A percentile compares a stretch with the other conserved stretches of the same genome.
These are phyloP conservation scores for Dentiscutata heterogama DNA, from an alignment of 371 early-diverging fungal genomes.

Conservation along the genomic window DNA sequence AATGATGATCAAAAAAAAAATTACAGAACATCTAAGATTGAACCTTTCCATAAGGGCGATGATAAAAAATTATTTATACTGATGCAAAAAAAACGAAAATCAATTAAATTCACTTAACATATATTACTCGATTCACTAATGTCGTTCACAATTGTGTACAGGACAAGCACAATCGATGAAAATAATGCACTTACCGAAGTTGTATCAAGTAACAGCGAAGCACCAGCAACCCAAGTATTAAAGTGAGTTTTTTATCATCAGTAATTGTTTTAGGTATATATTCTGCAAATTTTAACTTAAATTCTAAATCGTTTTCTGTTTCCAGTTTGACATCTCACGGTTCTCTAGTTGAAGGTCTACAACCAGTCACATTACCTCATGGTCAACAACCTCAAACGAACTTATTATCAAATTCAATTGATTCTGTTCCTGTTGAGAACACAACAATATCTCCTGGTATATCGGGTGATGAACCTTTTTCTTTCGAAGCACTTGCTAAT, in stretches of 20 bases:
- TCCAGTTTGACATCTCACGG: background rate
- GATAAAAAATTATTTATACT: background rate
- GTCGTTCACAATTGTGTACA: background rate
- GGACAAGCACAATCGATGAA: background rate
- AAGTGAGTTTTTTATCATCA: constrained; percentile 6
- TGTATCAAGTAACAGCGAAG: background rate
- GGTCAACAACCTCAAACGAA: constrained; percentile 9
- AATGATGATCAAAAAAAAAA: constrained; percentile 13
- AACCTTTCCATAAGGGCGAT: background rate
- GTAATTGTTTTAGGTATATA: background rate
- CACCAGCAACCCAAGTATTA: background rate
- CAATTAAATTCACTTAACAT: background rate
- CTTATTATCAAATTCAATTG: background rate
- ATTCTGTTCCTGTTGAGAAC: background rate
- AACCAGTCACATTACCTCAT: constrained; percentile 33
- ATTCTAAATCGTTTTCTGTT: background rate
- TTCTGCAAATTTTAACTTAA: background rate
- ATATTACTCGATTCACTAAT: background rate
- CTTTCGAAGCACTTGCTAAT: constrained; percentile 30
- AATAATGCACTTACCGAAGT: no score
- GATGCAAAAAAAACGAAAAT: background rate
- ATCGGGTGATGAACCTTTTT: constrained; percentile 7
- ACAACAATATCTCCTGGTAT: background rate
- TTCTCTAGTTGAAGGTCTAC: constrained; percentile 33
- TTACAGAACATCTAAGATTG: constrained; percentile 37